Base-by-base conservation (phyloP, 2,329 filamentous ascomycete genomes). In the Lasiodiplodia sp. region DNA sequence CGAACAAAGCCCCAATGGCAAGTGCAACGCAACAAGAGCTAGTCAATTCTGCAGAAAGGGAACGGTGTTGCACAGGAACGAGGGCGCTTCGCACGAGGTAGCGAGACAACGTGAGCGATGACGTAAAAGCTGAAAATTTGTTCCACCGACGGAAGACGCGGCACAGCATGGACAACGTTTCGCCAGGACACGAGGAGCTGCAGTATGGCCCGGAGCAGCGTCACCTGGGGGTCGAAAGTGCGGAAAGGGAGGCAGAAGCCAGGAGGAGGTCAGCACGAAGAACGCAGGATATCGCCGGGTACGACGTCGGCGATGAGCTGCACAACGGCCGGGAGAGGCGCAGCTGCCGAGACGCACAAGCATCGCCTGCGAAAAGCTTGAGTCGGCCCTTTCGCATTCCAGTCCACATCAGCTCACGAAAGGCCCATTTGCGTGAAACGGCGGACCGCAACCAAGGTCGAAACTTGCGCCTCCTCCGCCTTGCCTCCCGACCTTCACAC, bases 351-450 rank as follows among this genome's bases (percentile, higher is more conserved):
- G 60, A 6, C 60, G 47, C 60, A 64, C 60, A 64, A 53, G 60
- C 44, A 64, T 64, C 51, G n/a, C n/a, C 60, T 40, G 60, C 60
- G 31, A 38, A 64, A 64, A 64, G 44, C 60, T 64, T 64, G 60
- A 64, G 14, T 64, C 60, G 60, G 60, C 18, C 60, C 60, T 64
- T 64, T 21, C 44, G 23, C 60, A 25, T 5, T 21, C 47, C 60
- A 21, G 18, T 64, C 31, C 47, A 34, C 58, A 49, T 63, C 58
- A 51, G 21, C 55, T 40, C 55, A 40, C 44, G 40, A 28, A 25
- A 1, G 52, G 16, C 38, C 40, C 18, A 31, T 51, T 25, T 11
- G 57, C 38, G 25, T 51, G 58, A 47, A 60, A 60, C 58, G 23
- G 18, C 57, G 18, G 58, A 21, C n/a, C 58, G 31, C 40, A n/a